These are phyloP conservation scores for Psilocybe azurescens DNA, from an alignment of 768 basidiomycete species.

Conservation along the genomic window DNA sequence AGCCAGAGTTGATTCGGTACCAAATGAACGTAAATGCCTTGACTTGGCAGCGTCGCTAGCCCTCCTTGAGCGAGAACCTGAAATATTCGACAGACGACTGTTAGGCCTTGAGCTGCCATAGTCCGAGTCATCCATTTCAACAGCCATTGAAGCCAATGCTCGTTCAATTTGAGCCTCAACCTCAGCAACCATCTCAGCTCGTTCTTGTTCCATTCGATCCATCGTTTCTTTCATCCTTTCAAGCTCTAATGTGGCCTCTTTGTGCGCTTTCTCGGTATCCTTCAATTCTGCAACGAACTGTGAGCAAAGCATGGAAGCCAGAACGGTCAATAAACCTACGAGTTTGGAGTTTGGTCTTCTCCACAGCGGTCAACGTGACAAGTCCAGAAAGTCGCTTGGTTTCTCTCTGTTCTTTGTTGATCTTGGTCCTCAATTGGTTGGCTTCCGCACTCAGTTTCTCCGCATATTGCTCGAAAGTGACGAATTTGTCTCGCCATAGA, in stretches of 20 bases:
- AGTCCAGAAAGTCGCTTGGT: constrained; percentile 84
- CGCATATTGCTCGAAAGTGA: constrained; percentile 93
- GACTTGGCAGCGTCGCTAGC: constrained; percentile 63
- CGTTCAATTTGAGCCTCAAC: constrained; percentile 91
- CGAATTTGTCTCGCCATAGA: constrained; percentile 92
- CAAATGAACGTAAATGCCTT: constrained; percentile 68
- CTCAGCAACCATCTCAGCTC: constrained; percentile 90
- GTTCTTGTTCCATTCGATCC: constrained; percentile 88
- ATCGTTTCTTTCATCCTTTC: constrained; percentile 83
- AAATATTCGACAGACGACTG: constrained; percentile 68
- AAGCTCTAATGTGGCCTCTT: constrained; percentile 80
- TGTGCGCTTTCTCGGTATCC: constrained; percentile 84
- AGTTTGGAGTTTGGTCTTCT: constrained; percentile 78
- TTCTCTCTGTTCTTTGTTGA: constrained; percentile 90
- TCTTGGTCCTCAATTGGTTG: constrained; percentile 81
- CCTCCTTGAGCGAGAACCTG: constrained; percentile 61
- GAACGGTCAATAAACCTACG: constrained; percentile 56
- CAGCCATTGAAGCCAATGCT: constrained; percentile 84
- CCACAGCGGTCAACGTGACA: constrained; percentile 75
- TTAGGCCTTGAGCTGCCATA: constrained; percentile 71
- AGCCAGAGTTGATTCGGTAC: constrained; percentile 81
- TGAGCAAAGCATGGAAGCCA: constrained; percentile 7
- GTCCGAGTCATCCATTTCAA: constrained; percentile 80
- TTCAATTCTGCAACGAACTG: constrained; percentile 59
- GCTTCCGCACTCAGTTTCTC: constrained; percentile 90